phyloP scores from a whole-genome alignment of 441 rosid species.

The Capsella rubella region DNA sequence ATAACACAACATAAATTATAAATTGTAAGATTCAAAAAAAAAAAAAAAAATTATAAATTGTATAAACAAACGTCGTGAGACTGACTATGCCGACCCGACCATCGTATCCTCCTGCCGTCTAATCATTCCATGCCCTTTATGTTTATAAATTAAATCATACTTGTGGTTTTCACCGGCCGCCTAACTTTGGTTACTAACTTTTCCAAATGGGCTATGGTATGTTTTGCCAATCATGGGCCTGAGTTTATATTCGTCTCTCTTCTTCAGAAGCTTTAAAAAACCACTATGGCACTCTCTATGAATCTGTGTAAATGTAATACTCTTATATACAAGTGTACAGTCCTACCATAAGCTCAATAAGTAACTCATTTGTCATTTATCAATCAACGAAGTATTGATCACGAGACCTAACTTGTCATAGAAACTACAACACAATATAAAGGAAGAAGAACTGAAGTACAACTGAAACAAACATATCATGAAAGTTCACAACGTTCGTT shows the following conservation, averaged over 20 bases:
- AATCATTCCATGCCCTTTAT: no score
- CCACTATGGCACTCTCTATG: not conserved
- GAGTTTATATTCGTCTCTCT: not conserved
- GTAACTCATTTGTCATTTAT: not conserved
- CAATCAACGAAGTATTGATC: not conserved
- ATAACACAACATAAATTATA: no score
- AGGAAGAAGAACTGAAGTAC: no score
- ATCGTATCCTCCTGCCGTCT: no score
- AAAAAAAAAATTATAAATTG: no score
- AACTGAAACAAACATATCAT: not conserved
- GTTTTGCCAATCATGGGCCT: not conserved
- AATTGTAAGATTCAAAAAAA: no score
- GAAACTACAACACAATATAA: not conserved
- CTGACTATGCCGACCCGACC: no score
- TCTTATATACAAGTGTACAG: not conserved
- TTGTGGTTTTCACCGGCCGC: no score
- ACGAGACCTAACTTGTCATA: not conserved
- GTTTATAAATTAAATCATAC: no score
- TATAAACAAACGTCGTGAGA: no score
- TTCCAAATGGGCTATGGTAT: not conserved
- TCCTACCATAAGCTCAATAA: not conserved
- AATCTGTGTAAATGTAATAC: not conserved
- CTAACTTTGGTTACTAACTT: no score
- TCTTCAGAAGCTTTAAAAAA: not conserved
- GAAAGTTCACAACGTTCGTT: not conserved